phyloP scores from a whole-genome alignment of 352 stramenopile species.

The Phytophthora cajani region DNA sequence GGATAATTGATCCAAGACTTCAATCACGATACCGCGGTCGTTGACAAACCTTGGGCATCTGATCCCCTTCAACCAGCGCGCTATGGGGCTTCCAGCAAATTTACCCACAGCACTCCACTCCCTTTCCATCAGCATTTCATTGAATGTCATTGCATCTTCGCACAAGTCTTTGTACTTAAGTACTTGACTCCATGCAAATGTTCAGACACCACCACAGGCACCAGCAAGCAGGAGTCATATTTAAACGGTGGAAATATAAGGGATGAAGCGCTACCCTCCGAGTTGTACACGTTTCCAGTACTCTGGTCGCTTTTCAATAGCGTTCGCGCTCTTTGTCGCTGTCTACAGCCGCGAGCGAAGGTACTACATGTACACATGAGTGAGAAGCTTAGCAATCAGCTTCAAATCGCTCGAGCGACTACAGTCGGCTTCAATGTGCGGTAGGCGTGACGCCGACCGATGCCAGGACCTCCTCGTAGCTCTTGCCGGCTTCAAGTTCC shows the following conservation, averaged over 20 bases:
- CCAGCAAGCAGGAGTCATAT: background rate
- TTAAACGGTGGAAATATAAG: constrained; percentile 22
- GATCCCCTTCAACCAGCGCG: no score
- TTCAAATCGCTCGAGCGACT: constrained; percentile 14
- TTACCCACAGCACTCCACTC: no score
- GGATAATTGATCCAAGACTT: no score
- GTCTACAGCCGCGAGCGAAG: constrained; percentile 12
- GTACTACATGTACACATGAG: background rate
- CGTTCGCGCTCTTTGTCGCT: constrained; percentile 12
- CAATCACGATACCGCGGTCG: no score
- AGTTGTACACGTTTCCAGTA: constrained; percentile 4
- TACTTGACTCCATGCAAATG: no score
- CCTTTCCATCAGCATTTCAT: no score
- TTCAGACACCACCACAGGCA: background rate
- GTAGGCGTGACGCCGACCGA: constrained; percentile 55
- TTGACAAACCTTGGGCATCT: no score
- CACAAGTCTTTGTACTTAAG: no score
- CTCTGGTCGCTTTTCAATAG: constrained; percentile 17
- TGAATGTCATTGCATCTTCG: no score
- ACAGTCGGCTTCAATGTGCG: constrained; percentile 37
- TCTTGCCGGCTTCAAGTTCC: constrained; percentile 75
- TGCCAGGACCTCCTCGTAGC: constrained; percentile 65
- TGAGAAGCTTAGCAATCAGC: constrained; percentile 15
- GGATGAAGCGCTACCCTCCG: constrained; percentile 20
- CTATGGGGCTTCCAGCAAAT: no score